phyloP scores from a whole-genome alignment of 2,329 filamentous ascomycete species.

The Periconia digitata region DNA sequence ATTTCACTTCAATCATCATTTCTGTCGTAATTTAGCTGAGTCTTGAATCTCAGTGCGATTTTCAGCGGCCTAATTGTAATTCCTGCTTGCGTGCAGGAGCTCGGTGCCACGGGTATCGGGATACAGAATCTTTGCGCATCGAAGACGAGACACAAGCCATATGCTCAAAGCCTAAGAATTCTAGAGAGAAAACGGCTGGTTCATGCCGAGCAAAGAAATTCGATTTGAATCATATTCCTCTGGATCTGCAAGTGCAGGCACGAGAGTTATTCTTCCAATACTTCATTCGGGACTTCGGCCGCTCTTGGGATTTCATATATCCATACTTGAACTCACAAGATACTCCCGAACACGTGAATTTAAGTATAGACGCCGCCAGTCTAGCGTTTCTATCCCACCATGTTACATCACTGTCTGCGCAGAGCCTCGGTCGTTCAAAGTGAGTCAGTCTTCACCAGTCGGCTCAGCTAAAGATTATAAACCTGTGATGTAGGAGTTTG shows the following conservation, averaged over 20 bases:
- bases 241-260: constrained; percentile 20
- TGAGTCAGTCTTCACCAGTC: neutral
- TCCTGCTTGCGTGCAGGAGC: constrained; percentile 21
- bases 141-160: constrained; percentile 26
- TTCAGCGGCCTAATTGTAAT: constrained; percentile 20
- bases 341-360: constrained; percentile 21
- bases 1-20: neutral
- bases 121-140: constrained; percentile 23
- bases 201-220: neutral
- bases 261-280: constrained; percentile 26
- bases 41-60: constrained; percentile 23
- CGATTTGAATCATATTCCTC: constrained; percentile 13
- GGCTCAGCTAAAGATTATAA: too few relatives aligned
- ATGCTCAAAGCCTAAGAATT: constrained; percentile 14
- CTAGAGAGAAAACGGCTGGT: neutral
- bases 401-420: constrained; percentile 17
- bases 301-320: constrained; percentile 25
- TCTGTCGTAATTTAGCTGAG: neutral
- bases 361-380: constrained; percentile 33
- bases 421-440: constrained; percentile 19
- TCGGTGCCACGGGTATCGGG: constrained; percentile 27
- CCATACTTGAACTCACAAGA: constrained; percentile 14
- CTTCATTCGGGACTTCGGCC: constrained; percentile 28
- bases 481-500: too few relatives aligned
- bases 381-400: constrained; percentile 29